phyloP scores from a whole-genome alignment of 208 protist genomes.

The Strigomonas culicis region DNA sequence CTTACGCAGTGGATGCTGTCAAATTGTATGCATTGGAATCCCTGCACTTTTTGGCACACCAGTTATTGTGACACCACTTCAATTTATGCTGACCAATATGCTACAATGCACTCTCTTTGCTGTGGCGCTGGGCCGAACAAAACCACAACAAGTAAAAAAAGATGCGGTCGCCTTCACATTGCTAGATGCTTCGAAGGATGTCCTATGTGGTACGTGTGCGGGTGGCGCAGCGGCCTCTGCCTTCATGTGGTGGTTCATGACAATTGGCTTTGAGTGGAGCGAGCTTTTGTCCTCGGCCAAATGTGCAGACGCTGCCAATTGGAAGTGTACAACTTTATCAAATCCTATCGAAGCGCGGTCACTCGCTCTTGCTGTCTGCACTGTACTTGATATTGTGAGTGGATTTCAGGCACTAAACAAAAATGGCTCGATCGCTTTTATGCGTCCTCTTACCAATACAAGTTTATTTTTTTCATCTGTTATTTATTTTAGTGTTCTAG shows the following conservation, averaged over 20 bases:
- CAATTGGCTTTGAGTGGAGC: constrained; percentile 64
- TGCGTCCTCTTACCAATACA: constrained; percentile 66
- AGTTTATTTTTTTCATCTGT: constrained; percentile 82
- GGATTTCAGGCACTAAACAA: constrained; percentile 94
- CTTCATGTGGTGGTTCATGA: constrained; percentile 85
- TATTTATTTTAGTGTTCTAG: constrained; percentile 82
- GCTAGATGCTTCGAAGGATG: constrained; percentile 82
- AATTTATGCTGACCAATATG: constrained; percentile 83
- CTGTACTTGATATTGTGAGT: constrained; percentile 95
- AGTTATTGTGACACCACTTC: no score
- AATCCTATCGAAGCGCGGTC: constrained; percentile 75
- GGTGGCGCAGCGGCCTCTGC: constrained; percentile 78
- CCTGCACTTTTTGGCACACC: no score
- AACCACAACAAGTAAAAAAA: no score
- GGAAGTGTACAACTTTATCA: constrained; percentile 43
- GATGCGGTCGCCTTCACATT: no score
- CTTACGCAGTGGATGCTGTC: no score
- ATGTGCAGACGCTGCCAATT: constrained; percentile 49
- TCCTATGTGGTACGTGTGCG: constrained; percentile 77
- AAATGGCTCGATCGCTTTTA: constrained; percentile 80
- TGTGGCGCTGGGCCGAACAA: constrained; percentile 79
- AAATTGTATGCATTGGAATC: no score
- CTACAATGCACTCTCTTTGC: constrained; percentile 90
- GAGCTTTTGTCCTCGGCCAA: constrained; percentile 55
- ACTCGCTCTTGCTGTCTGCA: constrained; percentile 91